Base-by-base conservation (phyloP, 257 asterid genomes). In the Prunella vulgaris region DNA sequence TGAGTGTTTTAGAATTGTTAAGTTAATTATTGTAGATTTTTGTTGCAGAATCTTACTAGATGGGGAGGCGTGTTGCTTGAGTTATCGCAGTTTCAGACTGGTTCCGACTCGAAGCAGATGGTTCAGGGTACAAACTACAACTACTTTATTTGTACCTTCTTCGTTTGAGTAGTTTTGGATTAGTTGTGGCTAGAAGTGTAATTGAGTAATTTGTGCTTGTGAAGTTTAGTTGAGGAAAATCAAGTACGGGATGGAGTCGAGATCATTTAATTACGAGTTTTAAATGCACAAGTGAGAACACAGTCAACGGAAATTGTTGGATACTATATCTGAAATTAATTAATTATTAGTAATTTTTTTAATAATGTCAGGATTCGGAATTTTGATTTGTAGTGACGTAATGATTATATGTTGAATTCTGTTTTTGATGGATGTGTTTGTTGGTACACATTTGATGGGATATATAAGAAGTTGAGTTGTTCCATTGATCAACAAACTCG, bases 31-130 rank as follows among this genome's bases (percentile, higher is more conserved):
- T 64, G 4, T 70, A 13, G 21, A 35, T 59, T 72, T 64, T 73
- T 77, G 76, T 37, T 81, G 79, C 82, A 93, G 97, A 93, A 90
- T 75, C 81, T 93, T 70, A 87, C 94, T 24, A 83, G 86, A 87
- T 93, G 97, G 99, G 97, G 95, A 22, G 93, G 96, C 32, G 90
- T 91, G 25, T 60, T 93, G 74, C 81, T 93, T 54, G 99, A 93
- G 82, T 71, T 90, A 10, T 88, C 99, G 30, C 97, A 90, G 86
- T 90, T 89, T 71, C 95, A 88, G 76, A 75, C 71, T 58, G 90
- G 91, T 48, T 63, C 83, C 5, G 97, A 87, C 17, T 89, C 99
- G 9, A 91, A 83, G 82, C 67, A 79, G 76, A 89, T 91, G 97
- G 81, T 91, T 78, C 74, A 74, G 77, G 97, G 99, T 91, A 60